Percentiles rank a stretch among this genome's conserved stretches.
Conservation (phyloP, 2,329 filamentous ascomycete genomes). For the Immersiporthe knoxdaviesiana region DNA sequence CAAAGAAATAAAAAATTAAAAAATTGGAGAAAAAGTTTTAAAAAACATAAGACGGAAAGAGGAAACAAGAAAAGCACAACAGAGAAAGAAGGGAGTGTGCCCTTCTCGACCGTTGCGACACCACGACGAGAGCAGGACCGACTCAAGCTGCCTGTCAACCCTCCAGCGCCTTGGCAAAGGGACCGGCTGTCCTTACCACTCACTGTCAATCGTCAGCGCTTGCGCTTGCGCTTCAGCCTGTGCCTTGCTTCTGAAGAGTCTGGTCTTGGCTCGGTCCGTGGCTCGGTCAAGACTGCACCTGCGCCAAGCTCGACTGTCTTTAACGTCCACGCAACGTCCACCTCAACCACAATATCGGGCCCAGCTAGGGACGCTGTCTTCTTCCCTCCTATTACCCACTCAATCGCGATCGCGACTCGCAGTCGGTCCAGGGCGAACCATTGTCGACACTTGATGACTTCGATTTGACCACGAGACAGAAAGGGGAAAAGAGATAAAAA, state of each 20-base stretch:
- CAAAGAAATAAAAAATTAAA: not conserved
- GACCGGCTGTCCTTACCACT: not conserved
- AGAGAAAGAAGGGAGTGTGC: not conserved
- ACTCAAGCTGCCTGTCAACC: not conserved
- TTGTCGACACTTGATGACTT: not conserved
- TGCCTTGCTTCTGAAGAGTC: not conserved
- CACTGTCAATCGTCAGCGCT: not conserved
- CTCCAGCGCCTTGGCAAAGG: not conserved
- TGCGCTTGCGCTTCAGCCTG: not conserved
- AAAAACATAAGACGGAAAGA: no score
- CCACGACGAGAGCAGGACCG: not conserved
- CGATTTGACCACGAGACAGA: not conserved
- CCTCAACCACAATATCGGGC: not conserved
- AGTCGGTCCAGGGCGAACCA: not conserved
- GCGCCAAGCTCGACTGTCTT: not conserved
- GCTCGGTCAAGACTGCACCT: not conserved
- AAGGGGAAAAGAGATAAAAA: not conserved
- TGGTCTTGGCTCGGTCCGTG: slow-evolving; percentile 3
- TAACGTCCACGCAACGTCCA: not conserved
- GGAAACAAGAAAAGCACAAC: not conserved
- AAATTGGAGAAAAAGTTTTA: not conserved
- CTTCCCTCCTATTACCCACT: not conserved
- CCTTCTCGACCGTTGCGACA: not conserved
- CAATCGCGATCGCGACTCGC: not conserved
- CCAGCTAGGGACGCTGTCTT: not conserved